Percentiles rank a stretch among this genome's conserved stretches.
Conservation (phyloP, 192 early-diverging fungal species). For the Linnemannia zychae region DNA sequence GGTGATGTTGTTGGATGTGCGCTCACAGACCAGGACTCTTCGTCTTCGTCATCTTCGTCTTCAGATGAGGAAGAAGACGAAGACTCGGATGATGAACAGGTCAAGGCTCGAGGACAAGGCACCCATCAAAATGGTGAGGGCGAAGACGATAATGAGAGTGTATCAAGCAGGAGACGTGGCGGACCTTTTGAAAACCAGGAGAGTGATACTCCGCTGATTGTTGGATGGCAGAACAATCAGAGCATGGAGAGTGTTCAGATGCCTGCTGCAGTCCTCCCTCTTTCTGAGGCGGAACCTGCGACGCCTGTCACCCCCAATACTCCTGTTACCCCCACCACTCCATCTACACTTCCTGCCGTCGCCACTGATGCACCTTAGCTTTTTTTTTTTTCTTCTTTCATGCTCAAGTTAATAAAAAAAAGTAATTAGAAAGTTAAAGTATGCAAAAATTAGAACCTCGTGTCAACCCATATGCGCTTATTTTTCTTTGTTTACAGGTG, state of each 20-base stretch:
- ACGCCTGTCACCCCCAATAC: not conserved
- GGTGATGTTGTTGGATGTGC: constrained; percentile 74
- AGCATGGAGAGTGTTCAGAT: constrained; percentile 30
- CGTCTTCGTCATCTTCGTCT: constrained; percentile 1
- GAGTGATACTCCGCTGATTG: not conserved
- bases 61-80: constrained; percentile 14
- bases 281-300: not conserved
- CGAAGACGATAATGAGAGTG: constrained; percentile 3
- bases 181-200: not conserved
- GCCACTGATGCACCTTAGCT: not conserved
- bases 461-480: too few species aligned
- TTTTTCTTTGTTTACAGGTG: too few species aligned
- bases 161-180: not conserved
- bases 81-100: not conserved
- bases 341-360: not conserved
- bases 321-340: not conserved
- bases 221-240: constrained; percentile 24
- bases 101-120: not conserved
- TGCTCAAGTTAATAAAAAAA: not conserved
- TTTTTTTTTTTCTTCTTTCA: constrained; percentile 8
- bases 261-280: constrained; percentile 18
- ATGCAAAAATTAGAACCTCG: too few species aligned
- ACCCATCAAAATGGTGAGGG: too few species aligned
- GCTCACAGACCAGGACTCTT: constrained; percentile 9
- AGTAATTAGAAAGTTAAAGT: not conserved